These are phyloP conservation scores for Pyricularia pennisetigena DNA, from an alignment of 2,329 filamentous ascomycete genomes.

Conservation along the genomic window DNA sequence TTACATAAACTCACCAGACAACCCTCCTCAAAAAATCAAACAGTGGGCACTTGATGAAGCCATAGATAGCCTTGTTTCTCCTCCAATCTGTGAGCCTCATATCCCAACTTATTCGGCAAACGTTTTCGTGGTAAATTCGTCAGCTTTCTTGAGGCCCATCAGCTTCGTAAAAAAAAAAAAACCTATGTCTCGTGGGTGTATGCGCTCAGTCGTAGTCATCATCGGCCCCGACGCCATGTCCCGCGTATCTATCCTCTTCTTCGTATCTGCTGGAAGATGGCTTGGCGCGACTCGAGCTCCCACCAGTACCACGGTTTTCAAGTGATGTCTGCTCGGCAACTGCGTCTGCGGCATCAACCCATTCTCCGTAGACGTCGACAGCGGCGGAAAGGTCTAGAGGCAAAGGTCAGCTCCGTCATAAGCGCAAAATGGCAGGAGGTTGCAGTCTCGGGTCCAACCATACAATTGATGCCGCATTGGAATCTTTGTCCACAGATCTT, in stretches of 20 bases:
- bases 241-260: constrained; percentile 41
- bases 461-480: constrained; percentile 89
- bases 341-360: constrained; percentile 74
- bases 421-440: not conserved
- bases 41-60: not conserved
- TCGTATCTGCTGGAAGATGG: constrained; percentile 19
- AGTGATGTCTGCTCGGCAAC: constrained; percentile 26
- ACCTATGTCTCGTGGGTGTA: not conserved
- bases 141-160: not conserved
- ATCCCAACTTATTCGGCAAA: not conserved
- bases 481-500: constrained; percentile 92
- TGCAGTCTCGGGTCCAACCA: constrained; percentile 18
- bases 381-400: constrained; percentile 70
- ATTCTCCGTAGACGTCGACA: constrained; percentile 95
- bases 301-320: not conserved
- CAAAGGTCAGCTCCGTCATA: constrained; percentile 9
- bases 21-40: not conserved
- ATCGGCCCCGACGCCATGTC: constrained; percentile 41
- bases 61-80: not conserved
- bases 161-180: not conserved
- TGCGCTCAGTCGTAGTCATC: constrained; percentile 40
- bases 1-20: not conserved
- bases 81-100: not conserved
- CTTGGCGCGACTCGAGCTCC: constrained; percentile 5
- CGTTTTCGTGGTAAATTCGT: not conserved